These are phyloP conservation scores for Cicer yamashitae DNA, from an alignment of 306 rosid species.

Conservation along the genomic window DNA sequence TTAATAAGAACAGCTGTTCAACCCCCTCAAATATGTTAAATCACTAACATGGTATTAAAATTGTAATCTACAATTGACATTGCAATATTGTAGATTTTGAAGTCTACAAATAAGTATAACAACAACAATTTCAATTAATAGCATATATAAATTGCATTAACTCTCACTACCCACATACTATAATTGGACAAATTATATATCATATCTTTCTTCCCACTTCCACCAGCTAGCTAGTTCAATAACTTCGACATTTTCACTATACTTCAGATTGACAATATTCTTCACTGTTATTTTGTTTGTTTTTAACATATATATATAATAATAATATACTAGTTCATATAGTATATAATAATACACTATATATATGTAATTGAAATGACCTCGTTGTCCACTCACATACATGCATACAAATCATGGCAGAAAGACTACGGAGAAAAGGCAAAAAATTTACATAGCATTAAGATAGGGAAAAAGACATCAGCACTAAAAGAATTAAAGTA, in stretches of 20 bases:
- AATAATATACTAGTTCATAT: background rate
- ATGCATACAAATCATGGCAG: constrained; percentile 33
- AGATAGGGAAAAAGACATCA: constrained; percentile 43
- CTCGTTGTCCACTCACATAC: constrained; percentile 8
- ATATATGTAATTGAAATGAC: background rate
- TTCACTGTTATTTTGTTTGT: background rate
- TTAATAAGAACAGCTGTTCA: constrained; percentile 43
- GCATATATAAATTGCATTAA: background rate
- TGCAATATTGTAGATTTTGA: too few relatives aligned
- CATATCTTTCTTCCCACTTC: background rate
- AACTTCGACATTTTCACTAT: constrained; percentile 10
- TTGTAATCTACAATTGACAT: too few relatives aligned
- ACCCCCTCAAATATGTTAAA: constrained; percentile 37
- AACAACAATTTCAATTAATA: too few relatives aligned
- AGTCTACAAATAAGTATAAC: too few relatives aligned
- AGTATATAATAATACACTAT: background rate
- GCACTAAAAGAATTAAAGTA: constrained; percentile 39
- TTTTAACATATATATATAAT: background rate
- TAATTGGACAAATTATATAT: constrained; percentile 10
- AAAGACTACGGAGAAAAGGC: constrained; percentile 37
- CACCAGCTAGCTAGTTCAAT: constrained; percentile 14
- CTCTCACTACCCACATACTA: constrained; percentile 28
- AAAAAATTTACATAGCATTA: constrained; percentile 38
- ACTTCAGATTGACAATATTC: background rate
- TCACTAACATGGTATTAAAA: background rate